Base-by-base conservation (phyloP, 768 basidiomycete species). In the Mycena leptocephala region DNA sequence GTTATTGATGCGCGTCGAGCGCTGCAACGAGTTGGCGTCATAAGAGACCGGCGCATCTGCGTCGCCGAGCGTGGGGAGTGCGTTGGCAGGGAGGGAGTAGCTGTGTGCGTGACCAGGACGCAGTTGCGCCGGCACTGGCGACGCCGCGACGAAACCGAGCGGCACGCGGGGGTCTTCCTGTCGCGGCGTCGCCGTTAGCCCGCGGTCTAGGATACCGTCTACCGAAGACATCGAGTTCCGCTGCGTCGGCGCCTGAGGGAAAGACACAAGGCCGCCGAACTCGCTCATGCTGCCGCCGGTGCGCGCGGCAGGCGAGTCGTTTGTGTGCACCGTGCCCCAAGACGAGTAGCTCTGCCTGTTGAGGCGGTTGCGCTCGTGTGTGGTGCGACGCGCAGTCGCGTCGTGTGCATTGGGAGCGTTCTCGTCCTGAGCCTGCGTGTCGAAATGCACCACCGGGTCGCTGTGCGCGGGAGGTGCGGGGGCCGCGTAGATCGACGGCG, bases 271-370 rank as follows among this genome's bases (percentile, higher is more conserved):
- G 9, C 35, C 48, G 18, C 68, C 74, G 8, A 78, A 7, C 1
- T 66, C 77, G 28, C 77, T 58, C 70, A 78, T 43, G 35, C 77
- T 78, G 16, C 71, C 56, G 11, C 58, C 59, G n/a, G 76, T 74
- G 10, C 51, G 46, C 9, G 56, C 46, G 8, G 73, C 46, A 18
- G 59, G 43, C 33, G 76, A 30, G 32, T 30, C 70, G 28, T 72
- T 62, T 28, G 59, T 65, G 37, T 76, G 61, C 4, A 78, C 72
- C 24, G 77, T 78, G 26, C 77, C 77, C 77, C 77, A 78, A 10
- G 77, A 78, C 6, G 77, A 76, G 58, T 72, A 75, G 67, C 74
- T 76, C 16, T 73, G 70, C n/a, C 77, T 13, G 33, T 78, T 75
- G 20, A 16, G 1, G 46, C 68, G 68, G 32, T 75, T 46, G 43